Evolutionary conservation across 495 filamentous ascomycete species (phyloP).

Genomic region (Daldinia childiae): DNA sequence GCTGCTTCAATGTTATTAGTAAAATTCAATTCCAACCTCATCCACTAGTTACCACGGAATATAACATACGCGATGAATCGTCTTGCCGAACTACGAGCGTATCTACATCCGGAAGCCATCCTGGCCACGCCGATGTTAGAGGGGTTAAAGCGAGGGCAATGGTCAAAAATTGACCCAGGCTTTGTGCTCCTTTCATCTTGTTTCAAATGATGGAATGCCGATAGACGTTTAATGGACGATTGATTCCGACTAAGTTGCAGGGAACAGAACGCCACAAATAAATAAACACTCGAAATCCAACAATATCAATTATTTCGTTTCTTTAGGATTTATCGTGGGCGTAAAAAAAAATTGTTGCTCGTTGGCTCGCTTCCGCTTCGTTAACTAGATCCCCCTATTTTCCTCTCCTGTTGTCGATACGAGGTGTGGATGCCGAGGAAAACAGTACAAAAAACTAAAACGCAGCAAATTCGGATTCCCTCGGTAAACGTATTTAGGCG

Average conservation of each 20-base stretch:
- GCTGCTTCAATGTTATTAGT: slow-evolving; percentile 28
- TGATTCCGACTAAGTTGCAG: slow-evolving; percentile 14
- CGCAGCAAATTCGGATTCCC: slow-evolving; percentile 24
- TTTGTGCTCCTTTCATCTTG: slow-evolving; percentile 36
- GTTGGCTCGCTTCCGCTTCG: slow-evolving; percentile 18
- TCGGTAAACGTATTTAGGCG: slow-evolving; percentile 6
- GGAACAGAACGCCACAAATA: slow-evolving; percentile 36
- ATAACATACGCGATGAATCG: slow-evolving; percentile 39
- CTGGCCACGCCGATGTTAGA: slow-evolving; percentile 36
- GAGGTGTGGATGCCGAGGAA: slow-evolving; percentile 31
- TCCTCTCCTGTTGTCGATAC: slow-evolving; percentile 24
- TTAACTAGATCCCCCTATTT: slow-evolving; percentile 21
- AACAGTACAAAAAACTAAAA: slow-evolving; percentile 27
- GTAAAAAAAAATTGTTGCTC: slow-evolving; percentile 8
- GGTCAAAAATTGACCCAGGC: slow-evolving; percentile 39
- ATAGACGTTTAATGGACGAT: slow-evolving; percentile 14
- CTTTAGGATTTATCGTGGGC: slow-evolving; percentile 3
- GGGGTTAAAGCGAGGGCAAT: slow-evolving; percentile 33
- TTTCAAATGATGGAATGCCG: slow-evolving; percentile 23
- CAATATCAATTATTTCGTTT: slow-evolving; percentile 11
- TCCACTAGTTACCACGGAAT: not conserved
- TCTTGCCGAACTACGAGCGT: slow-evolving; percentile 34
- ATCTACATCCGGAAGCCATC: slow-evolving; percentile 37
- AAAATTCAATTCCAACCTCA: slow-evolving; percentile 3
- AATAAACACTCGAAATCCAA: slow-evolving; percentile 33